phyloP scores from a whole-genome alignment of 257 asterid genomes.

The Ehretia macrophylla region DNA sequence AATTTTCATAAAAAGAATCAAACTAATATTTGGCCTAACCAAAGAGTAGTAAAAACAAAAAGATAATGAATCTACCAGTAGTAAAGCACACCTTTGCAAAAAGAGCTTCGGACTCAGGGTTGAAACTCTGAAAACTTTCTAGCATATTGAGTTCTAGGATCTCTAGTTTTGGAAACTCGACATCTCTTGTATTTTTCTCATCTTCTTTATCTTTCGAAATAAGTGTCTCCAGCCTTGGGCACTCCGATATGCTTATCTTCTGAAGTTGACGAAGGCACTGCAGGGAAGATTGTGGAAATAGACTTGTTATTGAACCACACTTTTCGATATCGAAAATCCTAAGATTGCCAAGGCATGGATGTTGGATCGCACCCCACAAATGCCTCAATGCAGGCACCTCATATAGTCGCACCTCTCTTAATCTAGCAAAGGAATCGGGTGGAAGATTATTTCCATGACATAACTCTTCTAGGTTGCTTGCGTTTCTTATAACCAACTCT shows the following conservation, averaged over 20 bases:
- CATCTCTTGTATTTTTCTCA: too few relatives aligned
- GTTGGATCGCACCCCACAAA: too few relatives aligned
- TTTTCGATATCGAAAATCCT: background rate
- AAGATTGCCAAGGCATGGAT: conserved; percentile 11
- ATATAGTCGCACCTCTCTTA: conserved; percentile 1
- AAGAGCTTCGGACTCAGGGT: background rate
- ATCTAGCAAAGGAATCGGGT: conserved; percentile 2
- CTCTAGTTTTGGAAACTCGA: background rate
- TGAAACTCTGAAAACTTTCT: background rate
- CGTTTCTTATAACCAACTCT: background rate
- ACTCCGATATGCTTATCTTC: too few relatives aligned
- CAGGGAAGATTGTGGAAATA: too few relatives aligned
- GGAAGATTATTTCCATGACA: conserved; percentile 12
- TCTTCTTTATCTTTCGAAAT: too few relatives aligned
- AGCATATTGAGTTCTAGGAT: background rate
- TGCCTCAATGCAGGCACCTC: background rate
- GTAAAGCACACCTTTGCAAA: background rate
- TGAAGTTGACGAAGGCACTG: too few relatives aligned
- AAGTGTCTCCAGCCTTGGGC: too few relatives aligned
- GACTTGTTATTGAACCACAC: conserved; percentile 1
- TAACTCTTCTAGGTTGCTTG: background rate
- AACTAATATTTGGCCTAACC: too few relatives aligned
- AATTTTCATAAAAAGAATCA: too few relatives aligned
- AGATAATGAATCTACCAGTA: background rate
- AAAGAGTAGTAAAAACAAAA: too few relatives aligned